These are phyloP conservation scores for Aspergillus jensenii DNA, from an alignment of 2,329 filamentous ascomycete species.

Conservation along the genomic window DNA sequence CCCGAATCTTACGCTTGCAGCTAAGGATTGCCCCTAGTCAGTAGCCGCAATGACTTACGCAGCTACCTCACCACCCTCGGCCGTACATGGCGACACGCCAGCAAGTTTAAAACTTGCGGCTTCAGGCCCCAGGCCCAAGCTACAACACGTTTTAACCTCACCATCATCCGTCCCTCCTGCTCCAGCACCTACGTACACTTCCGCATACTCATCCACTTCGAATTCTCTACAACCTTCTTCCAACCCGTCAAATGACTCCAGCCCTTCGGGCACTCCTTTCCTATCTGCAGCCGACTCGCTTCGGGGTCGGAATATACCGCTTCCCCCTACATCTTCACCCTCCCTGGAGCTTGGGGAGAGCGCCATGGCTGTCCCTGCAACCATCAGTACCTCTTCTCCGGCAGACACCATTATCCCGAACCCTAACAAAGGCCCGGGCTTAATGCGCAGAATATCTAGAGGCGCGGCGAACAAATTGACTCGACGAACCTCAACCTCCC, in stretches of 20 bases:
- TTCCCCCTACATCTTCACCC: conserved; percentile 41
- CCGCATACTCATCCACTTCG: conserved; percentile 31
- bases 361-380: conserved; percentile 52
- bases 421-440: conserved; percentile 56
- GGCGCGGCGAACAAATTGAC: conserved; percentile 69
- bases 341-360: conserved; percentile 73
- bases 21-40: conserved; percentile 31
- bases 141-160: conserved; percentile 38
- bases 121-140: conserved; percentile 30
- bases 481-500: conserved; percentile 74
- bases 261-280: conserved; percentile 35
- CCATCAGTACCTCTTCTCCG: conserved; percentile 52
- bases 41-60: conserved; percentile 40
- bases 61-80: conserved; percentile 34
- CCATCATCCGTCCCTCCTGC: conserved; percentile 21
- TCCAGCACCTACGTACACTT: conserved; percentile 29
- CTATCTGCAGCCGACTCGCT: conserved; percentile 35
- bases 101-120: conserved; percentile 37
- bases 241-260: conserved; percentile 34
- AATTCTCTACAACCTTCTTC: conserved; percentile 28
- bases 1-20: conserved; percentile 28
- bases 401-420: conserved; percentile 59
- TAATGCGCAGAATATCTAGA: conserved; percentile 85
- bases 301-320: conserved; percentile 28
- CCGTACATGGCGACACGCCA: conserved; percentile 38